Conservation (phyloP, 257 asterid genomes). For the Nicotiana noctiflora region DNA sequence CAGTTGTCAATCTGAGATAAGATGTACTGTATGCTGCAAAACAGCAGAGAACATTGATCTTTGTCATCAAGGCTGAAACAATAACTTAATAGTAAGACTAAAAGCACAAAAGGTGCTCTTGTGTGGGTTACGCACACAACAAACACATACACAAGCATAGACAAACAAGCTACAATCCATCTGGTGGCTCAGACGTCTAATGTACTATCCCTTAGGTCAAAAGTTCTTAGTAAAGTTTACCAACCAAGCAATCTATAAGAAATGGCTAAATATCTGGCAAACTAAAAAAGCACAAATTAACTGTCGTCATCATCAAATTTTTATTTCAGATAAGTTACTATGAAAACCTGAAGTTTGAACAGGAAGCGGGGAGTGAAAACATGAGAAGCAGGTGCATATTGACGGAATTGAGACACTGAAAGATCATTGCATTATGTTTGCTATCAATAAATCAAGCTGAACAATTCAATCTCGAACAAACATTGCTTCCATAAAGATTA, state of each 20-base stretch:
- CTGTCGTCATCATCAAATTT: not conserved
- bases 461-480: not conserved
- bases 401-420: not conserved
- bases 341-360: not conserved
- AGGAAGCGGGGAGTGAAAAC: not conserved
- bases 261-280: not conserved
- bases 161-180: not conserved
- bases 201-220: not conserved
- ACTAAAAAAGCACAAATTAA: not conserved
- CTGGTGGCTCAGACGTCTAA: not conserved
- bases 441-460: not conserved
- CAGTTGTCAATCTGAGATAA: conserved; percentile 70
- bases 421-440: not conserved
- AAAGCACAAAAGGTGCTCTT: not conserved
- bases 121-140: not conserved
- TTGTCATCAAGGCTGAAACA: not conserved
- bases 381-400: not conserved
- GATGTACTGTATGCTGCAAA: conserved; percentile 67
- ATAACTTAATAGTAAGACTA: not conserved
- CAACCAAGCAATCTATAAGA: not conserved
- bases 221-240: not conserved
- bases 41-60: not conserved
- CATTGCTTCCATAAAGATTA: not conserved
- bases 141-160: not conserved
- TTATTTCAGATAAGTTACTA: not conserved